Conservation (phyloP, 345 rosid genomes). For the Salix udensis region DNA sequence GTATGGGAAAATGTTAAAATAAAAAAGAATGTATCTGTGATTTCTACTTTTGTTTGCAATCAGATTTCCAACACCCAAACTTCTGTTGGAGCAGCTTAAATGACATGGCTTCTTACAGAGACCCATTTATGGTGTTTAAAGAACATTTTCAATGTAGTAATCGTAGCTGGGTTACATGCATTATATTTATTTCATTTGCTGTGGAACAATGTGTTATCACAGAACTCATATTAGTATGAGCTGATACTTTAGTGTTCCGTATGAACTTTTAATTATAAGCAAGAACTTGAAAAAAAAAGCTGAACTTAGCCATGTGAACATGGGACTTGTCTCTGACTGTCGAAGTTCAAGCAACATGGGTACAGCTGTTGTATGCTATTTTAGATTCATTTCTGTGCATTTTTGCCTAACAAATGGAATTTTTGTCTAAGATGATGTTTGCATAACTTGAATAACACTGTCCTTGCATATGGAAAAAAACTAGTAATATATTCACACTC, state of each 20-base stretch:
- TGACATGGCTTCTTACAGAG: neutral
- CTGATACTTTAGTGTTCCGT: neutral
- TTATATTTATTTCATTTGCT: neutral
- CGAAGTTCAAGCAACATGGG: neutral
- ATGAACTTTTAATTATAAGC: neutral
- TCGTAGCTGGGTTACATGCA: neutral
- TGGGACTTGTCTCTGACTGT: neutral
- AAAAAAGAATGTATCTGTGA: neutral
- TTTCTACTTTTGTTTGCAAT: neutral
- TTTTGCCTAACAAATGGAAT: neutral
- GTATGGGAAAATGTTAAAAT: neutral
- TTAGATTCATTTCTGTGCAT: neutral
- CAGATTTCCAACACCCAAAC: neutral
- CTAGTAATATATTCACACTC: neutral
- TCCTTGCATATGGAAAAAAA: neutral
- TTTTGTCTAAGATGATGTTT: slow-evolving; percentile 9
- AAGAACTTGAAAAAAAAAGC: neutral
- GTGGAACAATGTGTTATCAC: neutral
- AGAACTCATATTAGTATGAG: neutral
- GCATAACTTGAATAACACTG: slow-evolving; percentile 2
- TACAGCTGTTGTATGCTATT: neutral
- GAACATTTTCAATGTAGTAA: neutral
- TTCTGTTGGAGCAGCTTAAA: neutral
- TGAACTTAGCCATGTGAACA: neutral
- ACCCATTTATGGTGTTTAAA: neutral